Conservation (phyloP, 495 filamentous ascomycete genomes). For the Lepraria neglecta region DNA sequence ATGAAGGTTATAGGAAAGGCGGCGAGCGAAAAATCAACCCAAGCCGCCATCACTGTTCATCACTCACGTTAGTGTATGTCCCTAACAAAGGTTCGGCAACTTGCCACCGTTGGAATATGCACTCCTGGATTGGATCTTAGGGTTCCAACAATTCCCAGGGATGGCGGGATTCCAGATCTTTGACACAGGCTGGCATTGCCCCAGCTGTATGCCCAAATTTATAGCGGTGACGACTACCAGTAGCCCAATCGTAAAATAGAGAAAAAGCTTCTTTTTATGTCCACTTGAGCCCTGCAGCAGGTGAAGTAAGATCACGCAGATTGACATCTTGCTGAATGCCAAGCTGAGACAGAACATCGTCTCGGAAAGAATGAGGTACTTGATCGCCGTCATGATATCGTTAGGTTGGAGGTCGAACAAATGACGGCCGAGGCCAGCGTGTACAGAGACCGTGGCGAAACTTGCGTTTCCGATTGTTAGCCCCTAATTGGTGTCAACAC, state of each 20-base stretch:
- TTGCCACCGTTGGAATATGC: constrained; percentile 2
- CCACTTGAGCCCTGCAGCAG: background rate
- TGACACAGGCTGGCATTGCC: constrained; percentile 9
- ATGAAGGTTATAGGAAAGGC: constrained; percentile 18
- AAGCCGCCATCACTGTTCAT: background rate
- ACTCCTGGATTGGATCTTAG: background rate
- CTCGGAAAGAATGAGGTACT: constrained; percentile 13
- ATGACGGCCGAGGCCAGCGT: constrained; percentile 20
- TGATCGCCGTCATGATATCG: constrained; percentile 6
- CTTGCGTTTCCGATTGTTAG: background rate
- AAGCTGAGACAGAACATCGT: constrained; percentile 11
- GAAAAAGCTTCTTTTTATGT: background rate
- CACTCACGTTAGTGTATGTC: background rate
- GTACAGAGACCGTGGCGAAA: background rate
- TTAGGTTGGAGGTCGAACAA: constrained; percentile 6
- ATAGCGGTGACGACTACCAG: constrained; percentile 8
- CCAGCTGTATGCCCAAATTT: constrained; percentile 7
- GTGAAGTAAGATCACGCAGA: constrained; percentile 16
- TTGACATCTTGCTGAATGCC: constrained; percentile 20
- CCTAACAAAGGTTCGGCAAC: background rate
- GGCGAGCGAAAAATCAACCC: constrained; percentile 19
- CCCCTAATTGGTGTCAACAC: background rate
- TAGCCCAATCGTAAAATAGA: constrained; percentile 19
- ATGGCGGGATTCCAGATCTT: constrained; percentile 16
- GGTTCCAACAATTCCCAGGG: constrained; percentile 9